Evolutionary conservation across 2,329 filamentous ascomycete genomes (phyloP).

Genomic region (Apiospora pterosperma): DNA sequence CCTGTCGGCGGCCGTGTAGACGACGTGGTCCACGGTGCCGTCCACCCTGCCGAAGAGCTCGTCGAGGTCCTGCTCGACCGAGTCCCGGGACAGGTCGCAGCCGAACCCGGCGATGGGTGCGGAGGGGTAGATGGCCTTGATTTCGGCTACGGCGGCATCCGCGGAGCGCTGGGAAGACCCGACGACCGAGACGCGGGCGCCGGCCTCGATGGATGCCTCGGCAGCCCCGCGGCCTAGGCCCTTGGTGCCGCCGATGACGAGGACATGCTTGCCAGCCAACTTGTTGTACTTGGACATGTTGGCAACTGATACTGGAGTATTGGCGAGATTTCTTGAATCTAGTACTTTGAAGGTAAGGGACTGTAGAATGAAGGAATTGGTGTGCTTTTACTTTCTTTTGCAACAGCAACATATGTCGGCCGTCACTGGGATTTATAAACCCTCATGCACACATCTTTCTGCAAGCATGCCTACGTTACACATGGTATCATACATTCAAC

Average conservation of each 20-base stretch:
- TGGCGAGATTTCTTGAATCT: background rate
- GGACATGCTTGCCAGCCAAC: slow-evolving; percentile 25
- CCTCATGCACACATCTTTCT: background rate
- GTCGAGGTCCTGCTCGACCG: slow-evolving; percentile 22
- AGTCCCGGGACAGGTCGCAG: slow-evolving; percentile 19
- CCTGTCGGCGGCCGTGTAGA: slow-evolving; percentile 27
- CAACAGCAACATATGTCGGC: background rate
- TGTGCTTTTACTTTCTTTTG: background rate
- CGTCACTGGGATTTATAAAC: background rate
- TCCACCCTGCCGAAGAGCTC: slow-evolving; percentile 13
- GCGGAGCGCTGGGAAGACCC: slow-evolving; percentile 18
- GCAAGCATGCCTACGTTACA: background rate
- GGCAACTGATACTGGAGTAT: background rate
- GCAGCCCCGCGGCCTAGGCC: slow-evolving; percentile 26
- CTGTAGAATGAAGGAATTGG: no score
- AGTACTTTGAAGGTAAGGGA: background rate
- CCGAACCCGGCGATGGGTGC: slow-evolving; percentile 13
- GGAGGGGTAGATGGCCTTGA: slow-evolving; percentile 16
- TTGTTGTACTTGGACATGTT: slow-evolving; percentile 28
- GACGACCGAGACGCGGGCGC: slow-evolving; percentile 20
- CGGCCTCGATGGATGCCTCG: slow-evolving; percentile 20
- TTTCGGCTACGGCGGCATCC: slow-evolving; percentile 14
- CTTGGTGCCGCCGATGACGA: slow-evolving; percentile 25
- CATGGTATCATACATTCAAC: background rate
- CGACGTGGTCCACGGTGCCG: slow-evolving; percentile 22